Percentiles rank a stretch among this genome's conserved stretches.
Evolutionary conservation across 2,329 filamentous ascomycete species (phyloP).

Genomic region (Calonectria crousiana): DNA sequence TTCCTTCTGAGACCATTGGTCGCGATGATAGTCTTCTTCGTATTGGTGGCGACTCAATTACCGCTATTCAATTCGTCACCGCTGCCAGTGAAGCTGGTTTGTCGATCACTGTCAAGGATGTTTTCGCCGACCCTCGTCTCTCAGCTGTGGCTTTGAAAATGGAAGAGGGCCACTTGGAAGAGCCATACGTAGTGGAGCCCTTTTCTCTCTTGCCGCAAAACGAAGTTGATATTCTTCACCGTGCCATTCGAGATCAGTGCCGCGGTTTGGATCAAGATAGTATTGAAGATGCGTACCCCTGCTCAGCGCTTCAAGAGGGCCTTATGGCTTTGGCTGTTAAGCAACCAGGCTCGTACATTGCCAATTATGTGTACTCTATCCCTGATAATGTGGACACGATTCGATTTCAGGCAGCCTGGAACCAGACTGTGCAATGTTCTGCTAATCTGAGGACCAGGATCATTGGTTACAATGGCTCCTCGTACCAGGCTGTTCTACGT

Average conservation of each 20-base stretch:
- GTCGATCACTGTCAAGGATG: conserved; percentile 8
- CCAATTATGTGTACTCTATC: conserved; percentile 3
- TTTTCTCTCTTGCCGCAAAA: not conserved
- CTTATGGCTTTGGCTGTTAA: conserved; percentile 1
- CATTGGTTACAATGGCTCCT: not conserved
- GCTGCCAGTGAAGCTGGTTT: not conserved
- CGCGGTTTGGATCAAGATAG: not conserved
- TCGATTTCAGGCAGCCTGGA: conserved; percentile 1
- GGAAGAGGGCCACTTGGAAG: not conserved
- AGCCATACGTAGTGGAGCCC: not conserved
- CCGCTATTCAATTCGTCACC: conserved; percentile 39
- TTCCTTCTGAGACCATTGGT: conserved; percentile 44
- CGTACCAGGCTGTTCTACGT: not conserved
- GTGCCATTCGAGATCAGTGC: conserved; percentile 4
- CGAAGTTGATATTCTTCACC: not conserved
- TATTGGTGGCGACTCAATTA: conserved; percentile 19
- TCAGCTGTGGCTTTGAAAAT: not conserved
- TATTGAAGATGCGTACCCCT: conserved; percentile 10
- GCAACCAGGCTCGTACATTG: conserved; percentile 12
- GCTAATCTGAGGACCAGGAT: not conserved
- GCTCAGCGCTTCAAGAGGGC: conserved; percentile 7
- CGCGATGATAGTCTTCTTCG: conserved; percentile 4
- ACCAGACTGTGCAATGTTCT: not conserved
- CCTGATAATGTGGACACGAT: not conserved
- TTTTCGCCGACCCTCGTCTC: conserved; percentile 13